A percentile compares a stretch with the other conserved stretches of the same genome.
These are phyloP conservation scores for Trypanosoma mega DNA, from an alignment of 208 protist species.

Conservation along the genomic window DNA sequence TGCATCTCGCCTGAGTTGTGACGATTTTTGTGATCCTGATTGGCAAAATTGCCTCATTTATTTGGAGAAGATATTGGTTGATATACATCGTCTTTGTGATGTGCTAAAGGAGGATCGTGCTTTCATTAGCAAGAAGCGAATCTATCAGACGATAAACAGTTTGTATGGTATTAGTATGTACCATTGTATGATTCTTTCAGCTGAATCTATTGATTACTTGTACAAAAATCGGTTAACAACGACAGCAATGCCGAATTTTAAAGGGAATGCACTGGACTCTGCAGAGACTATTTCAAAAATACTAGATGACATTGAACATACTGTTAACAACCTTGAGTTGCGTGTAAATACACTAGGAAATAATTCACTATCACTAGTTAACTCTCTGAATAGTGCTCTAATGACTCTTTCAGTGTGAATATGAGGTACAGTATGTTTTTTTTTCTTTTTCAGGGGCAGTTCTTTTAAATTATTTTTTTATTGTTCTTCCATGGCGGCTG, in stretches of 20 bases:
- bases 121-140: conserved; percentile 5
- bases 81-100: neutral
- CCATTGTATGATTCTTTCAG: conserved; percentile 1
- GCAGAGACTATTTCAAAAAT: conserved; percentile 9
- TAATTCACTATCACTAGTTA: conserved; percentile 3
- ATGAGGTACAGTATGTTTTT: neutral
- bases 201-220: conserved; percentile 13
- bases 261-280: conserved; percentile 2
- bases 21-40: neutral
- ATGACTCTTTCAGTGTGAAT: conserved; percentile 8
- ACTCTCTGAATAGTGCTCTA: conserved; percentile 6
- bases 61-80: conserved; percentile 10
- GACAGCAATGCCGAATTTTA: neutral
- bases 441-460: neutral
- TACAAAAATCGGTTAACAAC: neutral
- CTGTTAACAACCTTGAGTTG: conserved; percentile 13
- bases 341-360: neutral
- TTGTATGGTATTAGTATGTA: neutral
- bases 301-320: conserved; percentile 21
- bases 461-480: too few species aligned
- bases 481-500: too few species aligned
- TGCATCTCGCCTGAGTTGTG: neutral
- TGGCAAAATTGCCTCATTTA: conserved; percentile 1
- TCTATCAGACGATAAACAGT: conserved; percentile 4
- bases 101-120: neutral